Evolutionary conservation across 2,329 filamentous ascomycete species (phyloP).

Genomic region (Macrophomina pseudophaseolina): DNA sequence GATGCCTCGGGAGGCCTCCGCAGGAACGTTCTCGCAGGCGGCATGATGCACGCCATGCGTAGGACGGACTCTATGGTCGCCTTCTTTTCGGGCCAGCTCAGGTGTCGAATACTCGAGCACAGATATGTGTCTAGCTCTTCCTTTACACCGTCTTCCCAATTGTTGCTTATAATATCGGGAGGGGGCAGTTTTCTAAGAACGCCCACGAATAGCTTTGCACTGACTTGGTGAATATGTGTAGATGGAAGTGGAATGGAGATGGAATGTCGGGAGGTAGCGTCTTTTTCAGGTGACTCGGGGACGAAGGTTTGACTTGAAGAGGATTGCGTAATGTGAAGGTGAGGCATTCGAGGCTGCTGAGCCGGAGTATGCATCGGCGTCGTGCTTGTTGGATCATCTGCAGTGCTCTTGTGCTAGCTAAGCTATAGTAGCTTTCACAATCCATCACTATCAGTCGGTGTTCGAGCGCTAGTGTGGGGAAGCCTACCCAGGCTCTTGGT

Average conservation of each 20-base stretch:
- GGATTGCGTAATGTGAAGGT: too few relatives aligned
- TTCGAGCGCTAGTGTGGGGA: too few relatives aligned
- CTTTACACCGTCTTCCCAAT: constrained; percentile 21
- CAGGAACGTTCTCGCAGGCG: background rate
- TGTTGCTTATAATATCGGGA: constrained; percentile 2
- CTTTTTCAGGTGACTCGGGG: too few relatives aligned
- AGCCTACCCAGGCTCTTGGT: too few relatives aligned
- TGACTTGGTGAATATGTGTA: background rate
- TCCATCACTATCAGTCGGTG: too few relatives aligned
- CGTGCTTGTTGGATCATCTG: too few relatives aligned
- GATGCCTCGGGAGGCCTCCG: too few relatives aligned
- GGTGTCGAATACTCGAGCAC: constrained; percentile 16
- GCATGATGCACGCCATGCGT: constrained; percentile 28
- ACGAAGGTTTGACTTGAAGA: too few relatives aligned
- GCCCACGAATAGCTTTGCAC: background rate
- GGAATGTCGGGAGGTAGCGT: background rate
- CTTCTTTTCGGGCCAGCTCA: constrained; percentile 1
- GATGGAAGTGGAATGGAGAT: background rate
- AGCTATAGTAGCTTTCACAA: too few relatives aligned
- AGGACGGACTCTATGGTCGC: constrained; percentile 24
- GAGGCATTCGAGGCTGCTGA: too few relatives aligned
- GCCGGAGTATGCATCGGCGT: too few relatives aligned
- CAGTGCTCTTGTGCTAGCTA: too few relatives aligned
- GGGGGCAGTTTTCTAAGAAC: constrained; percentile 24
- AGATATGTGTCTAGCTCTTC: constrained; percentile 22